Percentiles rank a stretch among this genome's conserved stretches.
Conservation (phyloP, 768 basidiomycete species). For the Pleurotus cornucopiae region DNA sequence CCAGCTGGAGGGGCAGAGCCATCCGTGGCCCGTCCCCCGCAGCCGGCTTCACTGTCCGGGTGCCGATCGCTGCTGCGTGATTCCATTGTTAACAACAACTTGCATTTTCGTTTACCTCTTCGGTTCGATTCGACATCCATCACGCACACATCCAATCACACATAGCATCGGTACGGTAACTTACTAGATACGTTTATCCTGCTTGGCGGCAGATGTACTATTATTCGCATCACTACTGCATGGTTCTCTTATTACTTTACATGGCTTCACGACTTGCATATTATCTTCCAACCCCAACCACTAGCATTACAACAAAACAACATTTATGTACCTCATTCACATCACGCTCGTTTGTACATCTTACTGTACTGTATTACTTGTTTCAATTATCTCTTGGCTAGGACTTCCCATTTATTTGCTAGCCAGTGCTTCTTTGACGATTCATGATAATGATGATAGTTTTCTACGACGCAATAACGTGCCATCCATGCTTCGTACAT, state of each 20-base stretch:
- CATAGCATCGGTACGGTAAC: constrained; percentile 6
- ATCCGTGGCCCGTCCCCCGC: constrained; percentile 2
- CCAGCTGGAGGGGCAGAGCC: constrained; percentile 7
- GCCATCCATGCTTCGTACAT: too few species aligned
- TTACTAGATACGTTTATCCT: constrained; percentile 7
- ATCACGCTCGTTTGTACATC: constrained; percentile 8
- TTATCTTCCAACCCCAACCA: not conserved
- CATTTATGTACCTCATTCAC: constrained; percentile 2
- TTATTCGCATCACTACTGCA: constrained; percentile 7
- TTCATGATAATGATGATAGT: not conserved
- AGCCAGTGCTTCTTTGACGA: not conserved
- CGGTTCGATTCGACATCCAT: constrained; percentile 5
- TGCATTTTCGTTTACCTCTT: not conserved
- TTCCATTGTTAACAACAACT: not conserved
- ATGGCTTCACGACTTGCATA: not conserved
- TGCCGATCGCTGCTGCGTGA: constrained; percentile 6
- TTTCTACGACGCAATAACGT: not conserved
- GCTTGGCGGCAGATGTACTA: constrained; percentile 8
- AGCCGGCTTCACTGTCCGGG: not conserved
- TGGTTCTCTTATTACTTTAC: not conserved
- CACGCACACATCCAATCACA: not conserved
- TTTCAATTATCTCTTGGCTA: not conserved
- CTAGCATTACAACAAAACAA: constrained; percentile 2
- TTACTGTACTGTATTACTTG: constrained; percentile 9
- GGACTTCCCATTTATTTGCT: not conserved